These are phyloP conservation scores for Aspergillus carbonarius DNA, from an alignment of 2,329 filamentous ascomycete species.

Conservation along the genomic window DNA sequence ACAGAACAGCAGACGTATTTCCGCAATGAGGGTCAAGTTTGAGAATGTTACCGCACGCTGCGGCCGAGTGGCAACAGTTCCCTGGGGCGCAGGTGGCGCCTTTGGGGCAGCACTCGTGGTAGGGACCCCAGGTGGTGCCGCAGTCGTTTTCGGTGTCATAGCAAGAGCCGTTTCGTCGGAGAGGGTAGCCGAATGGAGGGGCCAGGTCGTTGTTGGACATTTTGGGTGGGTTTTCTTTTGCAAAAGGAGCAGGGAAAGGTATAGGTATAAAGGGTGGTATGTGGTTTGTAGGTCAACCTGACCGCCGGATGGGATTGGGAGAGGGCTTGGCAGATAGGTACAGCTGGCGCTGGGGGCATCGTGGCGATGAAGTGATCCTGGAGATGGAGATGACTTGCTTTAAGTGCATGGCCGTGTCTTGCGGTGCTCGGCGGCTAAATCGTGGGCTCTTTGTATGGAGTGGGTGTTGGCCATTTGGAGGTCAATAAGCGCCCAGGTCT, in stretches of 20 bases:
- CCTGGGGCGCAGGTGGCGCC: conserved; percentile 15
- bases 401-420: neutral
- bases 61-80: conserved; percentile 17
- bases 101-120: conserved; percentile 19
- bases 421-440: neutral
- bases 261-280: neutral
- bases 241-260: neutral
- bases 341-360: neutral
- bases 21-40: conserved; percentile 23
- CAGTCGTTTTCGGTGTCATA: conserved; percentile 19
- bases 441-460: neutral
- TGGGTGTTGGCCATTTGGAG: neutral
- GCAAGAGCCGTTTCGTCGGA: conserved; percentile 23
- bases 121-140: conserved; percentile 20
- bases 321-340: neutral
- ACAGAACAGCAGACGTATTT: conserved; percentile 22
- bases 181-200: conserved; percentile 18
- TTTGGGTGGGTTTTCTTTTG: neutral
- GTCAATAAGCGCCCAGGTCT: neutral
- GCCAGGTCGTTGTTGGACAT: neutral
- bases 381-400: neutral
- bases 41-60: conserved; percentile 17
- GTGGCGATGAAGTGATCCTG: neutral
- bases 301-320: neutral
- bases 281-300: neutral